Evolutionary conservation across 2,329 filamentous ascomycete species (phyloP).

Genomic region (Aspergillus carbonarius): DNA sequence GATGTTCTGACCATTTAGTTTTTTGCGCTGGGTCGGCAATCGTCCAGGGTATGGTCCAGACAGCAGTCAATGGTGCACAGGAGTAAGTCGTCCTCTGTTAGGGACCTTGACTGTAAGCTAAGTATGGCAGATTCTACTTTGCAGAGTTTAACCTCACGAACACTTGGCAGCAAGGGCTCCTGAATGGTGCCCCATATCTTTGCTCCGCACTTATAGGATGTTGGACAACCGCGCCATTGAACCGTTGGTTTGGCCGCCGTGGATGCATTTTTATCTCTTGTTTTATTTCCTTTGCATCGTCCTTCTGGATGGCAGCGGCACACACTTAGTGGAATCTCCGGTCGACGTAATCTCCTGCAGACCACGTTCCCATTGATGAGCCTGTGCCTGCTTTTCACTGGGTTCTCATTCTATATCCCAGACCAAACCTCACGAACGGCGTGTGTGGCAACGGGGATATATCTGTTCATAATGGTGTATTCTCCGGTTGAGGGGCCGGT

Average conservation of each 20-base stretch:
- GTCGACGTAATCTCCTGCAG: conserved; percentile 55
- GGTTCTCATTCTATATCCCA: not conserved
- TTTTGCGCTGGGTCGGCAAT: not conserved
- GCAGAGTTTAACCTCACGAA: not conserved
- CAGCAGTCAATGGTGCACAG: not conserved
- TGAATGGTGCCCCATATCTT: not conserved
- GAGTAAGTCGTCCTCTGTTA: not conserved
- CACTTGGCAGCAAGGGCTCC: not conserved
- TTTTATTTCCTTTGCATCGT: conserved; percentile 61
- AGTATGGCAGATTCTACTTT: not conserved
- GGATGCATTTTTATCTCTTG: conserved; percentile 76
- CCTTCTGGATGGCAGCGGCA: conserved; percentile 61
- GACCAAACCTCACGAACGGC: not conserved
- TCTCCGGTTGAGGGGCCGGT: conserved; percentile 63
- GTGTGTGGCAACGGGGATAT: conserved; percentile 36
- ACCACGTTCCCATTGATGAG: not conserved
- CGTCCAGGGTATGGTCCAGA: not conserved
- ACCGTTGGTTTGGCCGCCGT: conserved; percentile 49
- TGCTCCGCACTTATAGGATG: not conserved
- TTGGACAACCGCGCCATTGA: not conserved
- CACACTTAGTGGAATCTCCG: conserved; percentile 69
- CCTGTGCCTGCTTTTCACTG: not conserved
- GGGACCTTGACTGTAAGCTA: not conserved
- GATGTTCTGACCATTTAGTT: not conserved
- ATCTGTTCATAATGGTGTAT: conserved; percentile 46